These are phyloP conservation scores for Sporothrix protearum DNA, from an alignment of 2,329 filamentous ascomycete genomes.

Conservation along the genomic window DNA sequence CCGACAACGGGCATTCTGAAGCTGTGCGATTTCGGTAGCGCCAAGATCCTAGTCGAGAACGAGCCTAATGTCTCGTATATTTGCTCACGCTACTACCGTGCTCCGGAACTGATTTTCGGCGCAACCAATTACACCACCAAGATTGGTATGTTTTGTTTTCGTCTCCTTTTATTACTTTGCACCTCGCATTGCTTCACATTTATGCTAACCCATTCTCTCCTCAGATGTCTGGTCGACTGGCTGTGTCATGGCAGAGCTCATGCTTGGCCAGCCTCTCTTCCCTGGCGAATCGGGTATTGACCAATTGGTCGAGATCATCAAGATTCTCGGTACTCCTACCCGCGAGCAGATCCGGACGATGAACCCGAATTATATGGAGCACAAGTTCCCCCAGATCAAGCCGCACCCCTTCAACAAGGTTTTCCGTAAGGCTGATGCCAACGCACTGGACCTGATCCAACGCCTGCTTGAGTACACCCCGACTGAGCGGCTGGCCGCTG, in stretches of 20 bases:
- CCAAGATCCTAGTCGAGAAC: slow-evolving; percentile 97
- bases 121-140: slow-evolving; percentile 99
- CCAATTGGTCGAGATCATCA: slow-evolving; percentile 98
- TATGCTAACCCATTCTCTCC: neutral
- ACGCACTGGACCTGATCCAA: slow-evolving; percentile 92
- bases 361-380: slow-evolving; percentile 99
- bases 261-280: slow-evolving; percentile 97
- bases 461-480: slow-evolving; percentile 94
- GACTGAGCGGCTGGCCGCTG: slow-evolving; percentile 85
- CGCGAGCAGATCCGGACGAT: slow-evolving; percentile 98
- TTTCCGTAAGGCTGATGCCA: slow-evolving; percentile 90
- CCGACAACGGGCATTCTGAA: slow-evolving; percentile 89
- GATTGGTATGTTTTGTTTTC: slow-evolving; percentile 68
- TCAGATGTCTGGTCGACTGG: slow-evolving; percentile 98
- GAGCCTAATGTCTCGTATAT: slow-evolving; percentile 99
- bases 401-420: slow-evolving; percentile 99
- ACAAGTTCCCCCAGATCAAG: slow-evolving; percentile 99
- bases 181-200: no score
- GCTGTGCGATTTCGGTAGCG: slow-evolving; percentile 97
- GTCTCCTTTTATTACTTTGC: neutral
- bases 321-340: slow-evolving; percentile 93
- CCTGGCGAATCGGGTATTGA: slow-evolving; percentile 98
- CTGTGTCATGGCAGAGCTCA: slow-evolving; percentile 98
- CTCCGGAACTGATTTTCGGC: slow-evolving; percentile 95
- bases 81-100: slow-evolving; percentile 97